A percentile compares a stretch with the other conserved stretches of the same genome.
Conservation (phyloP, 208 protist genomes). For the Leishmania major region DNA sequence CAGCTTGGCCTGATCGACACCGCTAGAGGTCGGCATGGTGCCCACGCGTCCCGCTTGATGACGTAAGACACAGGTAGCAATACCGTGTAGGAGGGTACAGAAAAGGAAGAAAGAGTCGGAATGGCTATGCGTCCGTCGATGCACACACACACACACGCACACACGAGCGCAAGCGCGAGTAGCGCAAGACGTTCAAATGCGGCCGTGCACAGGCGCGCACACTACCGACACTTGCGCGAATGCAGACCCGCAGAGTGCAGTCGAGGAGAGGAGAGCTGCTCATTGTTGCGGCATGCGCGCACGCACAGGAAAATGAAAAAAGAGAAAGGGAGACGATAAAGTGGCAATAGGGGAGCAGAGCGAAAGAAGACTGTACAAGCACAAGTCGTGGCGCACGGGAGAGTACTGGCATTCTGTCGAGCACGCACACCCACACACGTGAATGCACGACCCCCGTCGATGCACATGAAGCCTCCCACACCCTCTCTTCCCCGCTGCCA, state of each 20-base stretch:
- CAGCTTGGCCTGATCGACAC: slow-evolving; percentile 26
- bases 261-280: neutral
- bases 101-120: neutral
- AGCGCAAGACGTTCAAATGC: neutral
- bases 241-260: neutral
- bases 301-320: neutral
- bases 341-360: neutral
- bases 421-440: neutral
- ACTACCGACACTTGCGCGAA: neutral
- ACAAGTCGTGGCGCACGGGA: neutral
- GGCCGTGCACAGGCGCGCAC: neutral
- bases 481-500: too few relatives aligned
- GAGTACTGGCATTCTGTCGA: neutral
- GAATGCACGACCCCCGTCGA: neutral
- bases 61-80: neutral
- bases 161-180: neutral
- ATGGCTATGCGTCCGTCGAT: neutral
- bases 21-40: slow-evolving; percentile 25
- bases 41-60: neutral
- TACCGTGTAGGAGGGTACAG: neutral
- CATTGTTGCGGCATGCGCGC: neutral
- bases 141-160: neutral
- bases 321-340: neutral
- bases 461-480: neutral
- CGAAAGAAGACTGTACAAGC: neutral